Conservation (phyloP, 2,329 filamentous ascomycete genomes). For the Monosporascus ibericus region DNA sequence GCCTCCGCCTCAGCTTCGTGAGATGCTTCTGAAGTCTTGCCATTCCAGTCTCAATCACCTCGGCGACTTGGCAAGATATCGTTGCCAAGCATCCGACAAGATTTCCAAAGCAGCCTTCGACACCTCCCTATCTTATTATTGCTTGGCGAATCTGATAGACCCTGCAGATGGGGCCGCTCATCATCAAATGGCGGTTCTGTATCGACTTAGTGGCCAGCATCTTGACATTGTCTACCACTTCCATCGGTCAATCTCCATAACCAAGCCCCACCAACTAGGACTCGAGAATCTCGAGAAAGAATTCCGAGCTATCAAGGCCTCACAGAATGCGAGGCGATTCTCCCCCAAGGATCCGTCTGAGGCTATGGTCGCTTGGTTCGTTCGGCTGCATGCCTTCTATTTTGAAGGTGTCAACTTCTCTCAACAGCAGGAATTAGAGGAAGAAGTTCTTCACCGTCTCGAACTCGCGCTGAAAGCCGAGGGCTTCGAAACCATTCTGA, state of each 20-base stretch:
- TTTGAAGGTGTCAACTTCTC: conserved; percentile 71
- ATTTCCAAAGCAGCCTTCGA: conserved; percentile 64
- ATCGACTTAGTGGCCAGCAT: conserved; percentile 70
- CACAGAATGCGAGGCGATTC: conserved; percentile 26
- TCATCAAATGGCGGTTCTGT: conserved; percentile 86
- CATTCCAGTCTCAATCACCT: conserved; percentile 80
- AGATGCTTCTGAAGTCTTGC: conserved; percentile 65
- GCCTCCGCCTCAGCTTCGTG: conserved; percentile 38
- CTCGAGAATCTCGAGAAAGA: conserved; percentile 72
- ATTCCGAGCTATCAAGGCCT: conserved; percentile 52
- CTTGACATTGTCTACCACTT: conserved; percentile 85
- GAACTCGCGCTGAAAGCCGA: conserved; percentile 66
- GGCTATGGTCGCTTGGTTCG: conserved; percentile 73
- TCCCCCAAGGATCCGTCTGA: conserved; percentile 48
- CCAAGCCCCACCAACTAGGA: conserved; percentile 69
- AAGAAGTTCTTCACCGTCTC: conserved; percentile 75
- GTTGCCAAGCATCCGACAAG: conserved; percentile 66
- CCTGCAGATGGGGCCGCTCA: conserved; percentile 76
- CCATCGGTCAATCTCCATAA: conserved; percentile 72
- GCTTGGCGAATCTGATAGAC: conserved; percentile 70
- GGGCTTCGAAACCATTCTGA: conserved; percentile 56
- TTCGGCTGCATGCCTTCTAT: conserved; percentile 78
- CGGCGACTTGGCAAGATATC: conserved; percentile 86
- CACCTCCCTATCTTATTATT: conserved; percentile 77
- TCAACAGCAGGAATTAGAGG: conserved; percentile 75